A percentile compares a stretch with the other conserved stretches of the same genome.
Evolutionary conservation across 148 eudicot genomes (phyloP).

Genomic region (Rhododendron williamsianum): DNA sequence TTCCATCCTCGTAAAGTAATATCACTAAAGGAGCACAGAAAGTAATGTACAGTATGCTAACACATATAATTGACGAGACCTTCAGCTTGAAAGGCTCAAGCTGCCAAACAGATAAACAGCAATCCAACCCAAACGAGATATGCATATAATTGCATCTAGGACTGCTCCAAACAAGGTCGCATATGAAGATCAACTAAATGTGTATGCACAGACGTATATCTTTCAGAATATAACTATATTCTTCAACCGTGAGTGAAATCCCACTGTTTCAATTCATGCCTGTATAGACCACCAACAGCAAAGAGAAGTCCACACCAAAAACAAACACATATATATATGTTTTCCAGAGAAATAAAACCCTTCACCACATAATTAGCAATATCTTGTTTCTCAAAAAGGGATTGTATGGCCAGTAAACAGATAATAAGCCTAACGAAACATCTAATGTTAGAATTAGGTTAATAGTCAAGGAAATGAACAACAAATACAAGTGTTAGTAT

Average conservation of each 20-base stretch:
- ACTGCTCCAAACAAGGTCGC: not conserved
- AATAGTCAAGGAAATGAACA: not conserved
- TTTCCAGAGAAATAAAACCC: not conserved
- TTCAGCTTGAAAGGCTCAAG: slow-evolving; percentile 1
- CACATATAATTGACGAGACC: not conserved
- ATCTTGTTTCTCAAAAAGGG: not conserved
- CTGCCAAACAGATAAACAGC: not conserved
- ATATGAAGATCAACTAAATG: not conserved
- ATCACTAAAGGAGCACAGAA: not conserved
- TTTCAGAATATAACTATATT: not conserved
- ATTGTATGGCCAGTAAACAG: not conserved
- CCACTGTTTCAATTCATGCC: not conserved
- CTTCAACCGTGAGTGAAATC: not conserved
- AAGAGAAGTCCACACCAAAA: not conserved
- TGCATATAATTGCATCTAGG: not conserved
- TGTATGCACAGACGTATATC: not conserved
- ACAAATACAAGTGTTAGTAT: not conserved
- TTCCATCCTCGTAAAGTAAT: not conserved
- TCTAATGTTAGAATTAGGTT: not conserved
- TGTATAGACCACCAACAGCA: not conserved
- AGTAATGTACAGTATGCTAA: not conserved
- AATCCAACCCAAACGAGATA: not conserved
- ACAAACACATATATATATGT: not conserved
- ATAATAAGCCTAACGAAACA: not conserved
- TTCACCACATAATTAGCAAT: not conserved